Evolutionary conservation across 805 yeast genomes (phyloP).

Genomic region (Hemisphaericaspora nanyangensis): DNA sequence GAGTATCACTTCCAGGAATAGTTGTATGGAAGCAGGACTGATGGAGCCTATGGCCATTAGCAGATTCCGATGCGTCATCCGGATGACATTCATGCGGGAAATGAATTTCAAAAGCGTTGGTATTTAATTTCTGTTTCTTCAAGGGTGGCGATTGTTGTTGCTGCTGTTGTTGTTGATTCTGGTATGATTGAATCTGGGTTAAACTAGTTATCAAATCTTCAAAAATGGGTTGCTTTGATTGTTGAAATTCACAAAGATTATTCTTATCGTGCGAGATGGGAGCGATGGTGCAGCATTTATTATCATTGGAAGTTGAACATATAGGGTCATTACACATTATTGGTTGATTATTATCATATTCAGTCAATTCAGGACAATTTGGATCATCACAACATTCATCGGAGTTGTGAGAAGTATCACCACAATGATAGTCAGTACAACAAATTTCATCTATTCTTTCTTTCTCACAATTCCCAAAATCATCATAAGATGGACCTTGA

Average conservation of each 20-base stretch:
- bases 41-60: constrained; percentile 23
- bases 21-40: constrained; percentile 46
- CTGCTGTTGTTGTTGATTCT: constrained; percentile 9
- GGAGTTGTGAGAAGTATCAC: constrained; percentile 6
- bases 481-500: background rate
- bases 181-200: constrained; percentile 23
- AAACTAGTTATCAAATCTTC: constrained; percentile 33
- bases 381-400: constrained; percentile 5
- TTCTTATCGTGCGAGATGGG: constrained; percentile 11
- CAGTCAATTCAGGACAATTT: constrained; percentile 6
- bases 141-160: constrained; percentile 3
- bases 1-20: constrained; percentile 20
- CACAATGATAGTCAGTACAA: constrained; percentile 6
- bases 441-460: constrained; percentile 4
- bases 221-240: constrained; percentile 30
- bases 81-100: constrained; percentile 38
- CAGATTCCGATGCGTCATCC: constrained; percentile 5
- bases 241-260: constrained; percentile 26
- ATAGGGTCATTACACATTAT: background rate
- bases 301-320: background rate
- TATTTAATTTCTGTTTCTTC: constrained; percentile 8
- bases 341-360: background rate
- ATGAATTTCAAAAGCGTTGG: constrained; percentile 26
- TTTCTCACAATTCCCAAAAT: background rate
- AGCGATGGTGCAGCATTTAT: background rate